Percentiles rank a stretch among this genome's conserved stretches.
These are phyloP conservation scores for Talaromyces wortmannii DNA, from an alignment of 495 filamentous ascomycete species.

Conservation along the genomic window DNA sequence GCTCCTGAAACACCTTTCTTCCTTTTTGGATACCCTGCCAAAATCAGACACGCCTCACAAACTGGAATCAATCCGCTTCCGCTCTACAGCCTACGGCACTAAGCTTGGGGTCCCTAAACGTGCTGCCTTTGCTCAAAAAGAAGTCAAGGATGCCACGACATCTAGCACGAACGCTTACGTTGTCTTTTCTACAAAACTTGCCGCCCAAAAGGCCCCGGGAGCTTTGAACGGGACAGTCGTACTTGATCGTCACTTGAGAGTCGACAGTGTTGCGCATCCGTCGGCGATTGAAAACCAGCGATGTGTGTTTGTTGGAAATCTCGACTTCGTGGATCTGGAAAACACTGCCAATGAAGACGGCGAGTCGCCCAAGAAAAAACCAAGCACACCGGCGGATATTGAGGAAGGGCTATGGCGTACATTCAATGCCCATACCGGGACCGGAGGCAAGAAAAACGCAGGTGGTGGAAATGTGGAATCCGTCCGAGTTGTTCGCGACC, in stretches of 20 bases:
- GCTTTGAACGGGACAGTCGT: slow-evolving; percentile 78
- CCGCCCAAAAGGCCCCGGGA: slow-evolving; percentile 67
- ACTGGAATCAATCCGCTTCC: slow-evolving; percentile 85
- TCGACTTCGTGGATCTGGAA: slow-evolving; percentile 90
- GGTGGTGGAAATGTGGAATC: slow-evolving; percentile 76
- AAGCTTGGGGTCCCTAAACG: slow-evolving; percentile 75
- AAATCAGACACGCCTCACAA: slow-evolving; percentile 50
- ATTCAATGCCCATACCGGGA: slow-evolving; percentile 50
- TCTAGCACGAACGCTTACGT: slow-evolving; percentile 92
- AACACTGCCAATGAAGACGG: slow-evolving; percentile 47
- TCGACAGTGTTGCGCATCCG: slow-evolving; percentile 86
- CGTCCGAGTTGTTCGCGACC: slow-evolving; percentile 87
- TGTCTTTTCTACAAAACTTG: slow-evolving; percentile 68
- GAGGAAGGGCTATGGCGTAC: slow-evolving; percentile 94
- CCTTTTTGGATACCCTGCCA: slow-evolving; percentile 44
- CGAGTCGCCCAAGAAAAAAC: slow-evolving; percentile 37
- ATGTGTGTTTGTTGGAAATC: slow-evolving; percentile 95
- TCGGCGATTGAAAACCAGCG: slow-evolving; percentile 71
- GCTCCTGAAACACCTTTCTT: slow-evolving; percentile 58
- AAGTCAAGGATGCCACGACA: slow-evolving; percentile 79
- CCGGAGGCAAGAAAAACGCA: slow-evolving; percentile 34
- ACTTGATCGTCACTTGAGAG: slow-evolving; percentile 82
- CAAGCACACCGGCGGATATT: slow-evolving; percentile 70
- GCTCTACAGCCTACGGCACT: slow-evolving; percentile 73
- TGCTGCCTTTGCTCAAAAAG: slow-evolving; percentile 76